Conservation (phyloP, 371 early-diverging fungal genomes). For the Mortierella sp. region DNA sequence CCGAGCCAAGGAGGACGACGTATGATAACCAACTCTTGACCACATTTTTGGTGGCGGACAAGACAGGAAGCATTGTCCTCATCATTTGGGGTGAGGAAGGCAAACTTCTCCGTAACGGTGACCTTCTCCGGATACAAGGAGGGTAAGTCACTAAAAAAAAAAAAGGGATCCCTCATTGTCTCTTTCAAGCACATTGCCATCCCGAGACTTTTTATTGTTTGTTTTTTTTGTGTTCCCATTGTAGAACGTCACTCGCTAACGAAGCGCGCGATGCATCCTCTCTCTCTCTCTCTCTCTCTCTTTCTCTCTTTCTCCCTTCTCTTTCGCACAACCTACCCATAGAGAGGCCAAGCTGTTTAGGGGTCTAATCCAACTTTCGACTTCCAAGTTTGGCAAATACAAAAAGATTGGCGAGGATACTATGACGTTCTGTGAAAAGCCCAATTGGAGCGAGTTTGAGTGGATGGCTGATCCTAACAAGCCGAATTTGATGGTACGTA, state of each 20-base stretch:
- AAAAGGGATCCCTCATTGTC: not conserved
- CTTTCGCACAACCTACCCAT: not conserved
- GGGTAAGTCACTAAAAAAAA: too few relatives aligned
- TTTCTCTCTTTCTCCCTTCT: not conserved
- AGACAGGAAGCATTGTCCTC: conserved; percentile 41
- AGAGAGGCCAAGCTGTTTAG: conserved; percentile 37
- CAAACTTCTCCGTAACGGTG: conserved; percentile 19
- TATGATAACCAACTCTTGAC: conserved; percentile 27
- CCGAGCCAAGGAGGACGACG: conserved; percentile 21
- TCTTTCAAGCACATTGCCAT: not conserved
- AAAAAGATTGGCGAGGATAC: conserved; percentile 44
- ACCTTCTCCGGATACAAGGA: conserved; percentile 35
- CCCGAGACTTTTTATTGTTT: not conserved
- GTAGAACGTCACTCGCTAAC: too few relatives aligned
- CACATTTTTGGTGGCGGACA: conserved; percentile 39
- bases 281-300: too few relatives aligned
- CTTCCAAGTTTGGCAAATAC: conserved; percentile 28
- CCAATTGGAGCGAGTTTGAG: conserved; percentile 47
- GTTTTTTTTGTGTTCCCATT: not conserved
- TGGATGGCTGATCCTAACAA: conserved; percentile 29
- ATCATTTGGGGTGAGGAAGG: conserved; percentile 32
- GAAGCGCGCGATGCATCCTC: too few relatives aligned
- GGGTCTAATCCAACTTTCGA: conserved; percentile 25
- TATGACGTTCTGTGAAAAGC: conserved; percentile 23
- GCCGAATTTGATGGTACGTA: conserved; percentile 21